phyloP scores from a whole-genome alignment of 2,329 filamentous ascomycete genomes.

The Cercospora berteroae region DNA sequence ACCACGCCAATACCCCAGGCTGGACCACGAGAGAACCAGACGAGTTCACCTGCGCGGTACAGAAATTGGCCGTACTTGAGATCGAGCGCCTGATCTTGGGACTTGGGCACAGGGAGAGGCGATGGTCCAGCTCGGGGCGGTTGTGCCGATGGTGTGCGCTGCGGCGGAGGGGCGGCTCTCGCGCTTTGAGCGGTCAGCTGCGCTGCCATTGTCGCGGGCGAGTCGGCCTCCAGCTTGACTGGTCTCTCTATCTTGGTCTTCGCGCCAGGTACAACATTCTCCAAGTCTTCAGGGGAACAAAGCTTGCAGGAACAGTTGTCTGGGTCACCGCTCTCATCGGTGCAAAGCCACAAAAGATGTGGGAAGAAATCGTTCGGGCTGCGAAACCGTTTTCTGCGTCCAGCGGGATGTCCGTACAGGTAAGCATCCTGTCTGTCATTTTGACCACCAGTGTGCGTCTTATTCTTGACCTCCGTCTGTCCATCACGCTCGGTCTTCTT shows the following conservation, averaged over 20 bases:
- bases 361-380: slow-evolving; percentile 61
- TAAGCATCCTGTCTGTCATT: slow-evolving; percentile 60
- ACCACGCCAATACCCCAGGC: slow-evolving; percentile 58
- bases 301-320: slow-evolving; percentile 59
- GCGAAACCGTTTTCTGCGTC: slow-evolving; percentile 56
- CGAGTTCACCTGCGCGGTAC: slow-evolving; percentile 55
- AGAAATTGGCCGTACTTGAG: slow-evolving; percentile 49
- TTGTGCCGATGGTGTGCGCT: slow-evolving; percentile 22
- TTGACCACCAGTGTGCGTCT: slow-evolving; percentile 50
- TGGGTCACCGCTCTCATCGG: slow-evolving; percentile 53
- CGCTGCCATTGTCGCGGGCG: slow-evolving; percentile 6
- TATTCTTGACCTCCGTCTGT: slow-evolving; percentile 46
- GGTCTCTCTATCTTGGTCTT: slow-evolving; percentile 23
- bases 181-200: slow-evolving; percentile 21
- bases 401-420: slow-evolving; percentile 59
- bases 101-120: slow-evolving; percentile 43
- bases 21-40: slow-evolving; percentile 54
- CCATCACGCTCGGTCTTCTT: slow-evolving; percentile 50
- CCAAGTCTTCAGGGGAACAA: slow-evolving; percentile 54
- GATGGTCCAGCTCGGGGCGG: slow-evolving; percentile 36
- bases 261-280: slow-evolving; percentile 40
- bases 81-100: slow-evolving; percentile 52
- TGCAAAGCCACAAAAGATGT: slow-evolving; percentile 57
- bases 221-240: slow-evolving; percentile 21
- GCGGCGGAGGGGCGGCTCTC: slow-evolving; percentile 18